Percentiles rank a stretch among this genome's conserved stretches.
Evolutionary conservation across 345 rosid species (phyloP).

Genomic region (Gossypium ekmanianum): DNA sequence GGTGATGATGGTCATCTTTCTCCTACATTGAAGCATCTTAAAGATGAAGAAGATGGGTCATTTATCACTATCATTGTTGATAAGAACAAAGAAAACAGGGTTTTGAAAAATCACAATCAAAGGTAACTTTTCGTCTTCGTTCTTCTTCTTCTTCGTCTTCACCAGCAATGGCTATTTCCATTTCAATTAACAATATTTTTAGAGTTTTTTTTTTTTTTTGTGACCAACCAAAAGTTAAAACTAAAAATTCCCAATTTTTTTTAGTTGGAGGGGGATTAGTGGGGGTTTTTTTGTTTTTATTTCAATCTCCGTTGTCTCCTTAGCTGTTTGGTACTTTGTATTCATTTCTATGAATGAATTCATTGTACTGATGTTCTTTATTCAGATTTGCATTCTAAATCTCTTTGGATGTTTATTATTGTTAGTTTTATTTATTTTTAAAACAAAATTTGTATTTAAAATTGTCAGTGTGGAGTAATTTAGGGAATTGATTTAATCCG

Average conservation of each 20-base stretch:
- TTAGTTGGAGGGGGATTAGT: slow-evolving; percentile 25
- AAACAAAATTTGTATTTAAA: not conserved
- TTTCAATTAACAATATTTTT: slow-evolving; percentile 17
- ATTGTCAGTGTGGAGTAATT: not conserved
- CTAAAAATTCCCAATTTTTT: no score
- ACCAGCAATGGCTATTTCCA: slow-evolving; percentile 21
- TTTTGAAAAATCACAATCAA: not conserved
- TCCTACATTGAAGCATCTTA: slow-evolving; percentile 24
- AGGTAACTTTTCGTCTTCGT: no score
- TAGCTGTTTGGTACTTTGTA: slow-evolving; percentile 33
- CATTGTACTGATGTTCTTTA: slow-evolving; percentile 20
- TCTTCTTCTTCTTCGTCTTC: slow-evolving; percentile 15
- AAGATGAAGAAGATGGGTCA: slow-evolving; percentile 52
- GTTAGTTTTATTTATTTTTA: not conserved
- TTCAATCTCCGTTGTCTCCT: slow-evolving; percentile 42
- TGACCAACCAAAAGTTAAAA: not conserved
- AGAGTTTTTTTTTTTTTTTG: not conserved
- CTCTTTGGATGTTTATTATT: not conserved
- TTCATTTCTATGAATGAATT: slow-evolving; percentile 33
- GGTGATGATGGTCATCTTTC: slow-evolving; percentile 24
- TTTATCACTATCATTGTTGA: slow-evolving; percentile 52
- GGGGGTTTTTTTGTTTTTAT: slow-evolving; percentile 36
- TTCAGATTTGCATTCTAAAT: slow-evolving; percentile 15
- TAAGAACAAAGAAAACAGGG: slow-evolving; percentile 35
- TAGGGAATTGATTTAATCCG: not conserved